phyloP scores from a whole-genome alignment of 331 rosid species.

The Acacia pycnantha region DNA sequence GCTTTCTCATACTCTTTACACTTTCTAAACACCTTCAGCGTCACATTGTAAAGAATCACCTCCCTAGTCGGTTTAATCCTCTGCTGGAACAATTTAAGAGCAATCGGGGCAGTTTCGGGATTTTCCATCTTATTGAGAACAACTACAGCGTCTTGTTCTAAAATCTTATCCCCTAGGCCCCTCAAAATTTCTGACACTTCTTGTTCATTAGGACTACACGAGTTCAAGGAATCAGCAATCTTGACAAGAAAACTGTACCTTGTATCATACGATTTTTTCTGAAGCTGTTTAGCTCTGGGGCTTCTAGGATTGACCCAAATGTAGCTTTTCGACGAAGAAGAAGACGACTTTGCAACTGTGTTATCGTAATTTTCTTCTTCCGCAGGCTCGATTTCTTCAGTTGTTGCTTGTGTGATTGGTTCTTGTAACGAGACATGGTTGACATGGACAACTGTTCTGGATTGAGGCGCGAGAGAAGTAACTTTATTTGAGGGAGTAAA shows the following conservation, averaged over 20 bases:
- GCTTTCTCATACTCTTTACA: conserved; percentile 59
- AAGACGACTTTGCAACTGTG: conserved; percentile 48
- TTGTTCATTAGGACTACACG: conserved; percentile 39
- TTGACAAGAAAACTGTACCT: conserved; percentile 51
- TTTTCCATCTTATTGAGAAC: conserved; percentile 57
- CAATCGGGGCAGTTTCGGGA: conserved; percentile 50
- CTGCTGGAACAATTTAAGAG: conserved; percentile 48
- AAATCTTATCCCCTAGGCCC: conserved; percentile 39
- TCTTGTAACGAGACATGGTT: conserved; percentile 63
- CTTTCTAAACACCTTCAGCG: conserved; percentile 58
- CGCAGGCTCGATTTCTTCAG: conserved; percentile 11
- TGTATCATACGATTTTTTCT: conserved; percentile 38
- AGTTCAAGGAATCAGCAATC: conserved; percentile 52
- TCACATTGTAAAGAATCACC: conserved; percentile 67
- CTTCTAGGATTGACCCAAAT: conserved; percentile 86
- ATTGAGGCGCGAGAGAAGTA: conserved; percentile 20
- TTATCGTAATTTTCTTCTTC: conserved; percentile 14
- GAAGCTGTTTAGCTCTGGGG: conserved; percentile 60
- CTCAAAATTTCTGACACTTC: conserved; percentile 47
- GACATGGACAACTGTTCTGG: conserved; percentile 47
- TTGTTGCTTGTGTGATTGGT: conserved; percentile 41
- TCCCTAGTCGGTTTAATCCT: conserved; percentile 37
- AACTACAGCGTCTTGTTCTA: conserved; percentile 50
- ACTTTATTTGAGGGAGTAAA: conserved; percentile 28
- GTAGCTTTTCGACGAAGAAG: conserved; percentile 48